phyloP scores from a whole-genome alignment of 176 grass and related monocot genomes.

The Phyllostachys edulis region DNA sequence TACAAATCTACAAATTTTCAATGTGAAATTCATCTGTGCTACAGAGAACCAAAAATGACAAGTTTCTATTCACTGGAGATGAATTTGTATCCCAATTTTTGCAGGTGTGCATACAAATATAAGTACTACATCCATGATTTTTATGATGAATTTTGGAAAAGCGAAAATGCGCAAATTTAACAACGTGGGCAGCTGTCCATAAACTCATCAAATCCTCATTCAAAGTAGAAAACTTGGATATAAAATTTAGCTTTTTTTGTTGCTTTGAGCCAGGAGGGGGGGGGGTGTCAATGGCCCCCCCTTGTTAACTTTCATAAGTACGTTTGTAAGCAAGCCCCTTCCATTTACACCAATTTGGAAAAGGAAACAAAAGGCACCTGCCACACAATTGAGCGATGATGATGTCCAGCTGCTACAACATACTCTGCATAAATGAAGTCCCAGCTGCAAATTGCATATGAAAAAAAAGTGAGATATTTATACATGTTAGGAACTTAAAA shows the following conservation, averaged over 20 bases:
- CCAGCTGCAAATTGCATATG: constrained; percentile 60
- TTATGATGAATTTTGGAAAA: too few relatives aligned
- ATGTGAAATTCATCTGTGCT: too few relatives aligned
- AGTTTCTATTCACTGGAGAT: too few relatives aligned
- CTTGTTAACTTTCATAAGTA: not conserved
- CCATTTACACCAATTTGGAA: not conserved
- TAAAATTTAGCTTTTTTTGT: not conserved
- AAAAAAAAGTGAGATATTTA: not conserved
- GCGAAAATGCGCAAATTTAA: too few relatives aligned
- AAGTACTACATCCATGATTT: too few relatives aligned
- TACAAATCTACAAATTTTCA: too few relatives aligned
- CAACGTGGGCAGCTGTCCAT: too few relatives aligned
- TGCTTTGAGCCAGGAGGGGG: not conserved
- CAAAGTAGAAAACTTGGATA: not conserved
- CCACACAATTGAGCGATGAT: constrained; percentile 95
- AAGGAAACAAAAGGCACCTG: constrained; percentile 55
- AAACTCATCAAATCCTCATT: too few relatives aligned
- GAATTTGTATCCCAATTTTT: too few relatives aligned
- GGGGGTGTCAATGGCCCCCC: not conserved
- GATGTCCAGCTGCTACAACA: constrained; percentile 73
- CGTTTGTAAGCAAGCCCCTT: not conserved
- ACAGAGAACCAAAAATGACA: too few relatives aligned
- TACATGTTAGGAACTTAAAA: not conserved
- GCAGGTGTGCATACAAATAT: too few relatives aligned
- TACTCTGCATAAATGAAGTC: constrained; percentile 99